phyloP scores from a whole-genome alignment of 306 rosid species.

The Cyamopsis tetragonoloba region DNA sequence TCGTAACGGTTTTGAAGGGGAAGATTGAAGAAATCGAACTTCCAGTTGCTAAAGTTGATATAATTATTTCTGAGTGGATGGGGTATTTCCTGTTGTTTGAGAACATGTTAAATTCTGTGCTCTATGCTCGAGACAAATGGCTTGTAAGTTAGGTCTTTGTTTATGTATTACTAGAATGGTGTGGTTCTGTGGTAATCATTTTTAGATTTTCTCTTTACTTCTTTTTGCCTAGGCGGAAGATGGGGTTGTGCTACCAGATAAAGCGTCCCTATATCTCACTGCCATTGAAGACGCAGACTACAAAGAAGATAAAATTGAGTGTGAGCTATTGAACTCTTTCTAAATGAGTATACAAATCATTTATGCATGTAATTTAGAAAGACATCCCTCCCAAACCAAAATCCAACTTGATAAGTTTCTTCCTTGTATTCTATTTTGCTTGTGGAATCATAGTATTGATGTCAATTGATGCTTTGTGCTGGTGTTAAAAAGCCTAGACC shows the following conservation, averaged over 20 bases:
- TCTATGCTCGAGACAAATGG: conserved; percentile 99
- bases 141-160: conserved; percentile 55
- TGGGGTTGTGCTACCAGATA: conserved; percentile 88
- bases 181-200: neutral
- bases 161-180: neutral
- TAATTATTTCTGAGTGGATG: conserved; percentile 98
- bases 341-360: conserved; percentile 6
- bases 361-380: neutral
- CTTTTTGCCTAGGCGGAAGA: conserved; percentile 52
- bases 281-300: conserved; percentile 98
- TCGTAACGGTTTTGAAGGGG: conserved; percentile 89
- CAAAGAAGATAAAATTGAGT: conserved; percentile 98
- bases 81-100: conserved; percentile 96
- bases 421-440: neutral
- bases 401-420: neutral
- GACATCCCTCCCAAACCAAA: neutral
- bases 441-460: neutral
- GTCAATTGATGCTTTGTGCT: neutral
- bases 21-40: conserved; percentile 95
- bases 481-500: conserved; percentile 5
- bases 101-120: conserved; percentile 92
- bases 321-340: conserved; percentile 48
- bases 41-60: conserved; percentile 88
- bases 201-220: neutral
- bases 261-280: conserved; percentile 73